Conservation (phyloP, 1,139 yeast species). For the Geotrichum fermentans region DNA sequence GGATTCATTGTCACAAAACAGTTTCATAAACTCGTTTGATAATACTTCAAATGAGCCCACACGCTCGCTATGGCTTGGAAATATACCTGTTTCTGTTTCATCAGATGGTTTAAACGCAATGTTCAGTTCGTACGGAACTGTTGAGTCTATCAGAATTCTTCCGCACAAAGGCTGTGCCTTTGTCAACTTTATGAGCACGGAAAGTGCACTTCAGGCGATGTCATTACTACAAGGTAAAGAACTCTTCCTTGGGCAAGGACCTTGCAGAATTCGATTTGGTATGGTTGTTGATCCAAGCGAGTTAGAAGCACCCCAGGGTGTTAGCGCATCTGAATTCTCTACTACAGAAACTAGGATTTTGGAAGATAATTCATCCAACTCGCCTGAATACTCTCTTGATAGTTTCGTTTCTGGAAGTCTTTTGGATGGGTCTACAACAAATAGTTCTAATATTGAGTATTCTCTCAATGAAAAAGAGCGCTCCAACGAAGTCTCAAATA, state of each 20-base stretch:
- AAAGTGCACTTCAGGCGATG: slow-evolving; percentile 72
- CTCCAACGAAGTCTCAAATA: slow-evolving; percentile 19
- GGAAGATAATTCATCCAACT: not conserved
- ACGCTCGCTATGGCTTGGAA: slow-evolving; percentile 67
- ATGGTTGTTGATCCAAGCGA: slow-evolving; percentile 27
- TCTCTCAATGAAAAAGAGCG: slow-evolving; percentile 23
- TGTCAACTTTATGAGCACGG: slow-evolving; percentile 67
- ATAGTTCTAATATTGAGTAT: slow-evolving; percentile 17
- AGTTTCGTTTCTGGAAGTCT: slow-evolving; percentile 5
- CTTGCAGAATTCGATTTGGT: slow-evolving; percentile 41
- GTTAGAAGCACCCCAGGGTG: slow-evolving; percentile 9
- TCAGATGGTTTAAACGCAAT: slow-evolving; percentile 45
- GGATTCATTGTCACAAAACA: slow-evolving; percentile 19
- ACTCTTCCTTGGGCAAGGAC: slow-evolving; percentile 61
- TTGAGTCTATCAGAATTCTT: slow-evolving; percentile 55
- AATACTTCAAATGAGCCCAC: slow-evolving; percentile 73
- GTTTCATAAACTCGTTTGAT: slow-evolving; percentile 43
- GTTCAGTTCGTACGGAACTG: slow-evolving; percentile 51
- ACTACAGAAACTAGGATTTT: not conserved
- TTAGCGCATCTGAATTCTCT: not conserved
- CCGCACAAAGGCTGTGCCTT: slow-evolving; percentile 55
- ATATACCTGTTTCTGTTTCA: slow-evolving; percentile 56
- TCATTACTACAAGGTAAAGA: slow-evolving; percentile 77
- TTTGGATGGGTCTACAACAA: slow-evolving; percentile 5
- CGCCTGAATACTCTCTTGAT: slow-evolving; percentile 1